A percentile compares a stretch with the other conserved stretches of the same genome.
Evolutionary conservation across 352 stramenopile genomes (phyloP).

Genomic region (Elongisporangium undulatum): DNA sequence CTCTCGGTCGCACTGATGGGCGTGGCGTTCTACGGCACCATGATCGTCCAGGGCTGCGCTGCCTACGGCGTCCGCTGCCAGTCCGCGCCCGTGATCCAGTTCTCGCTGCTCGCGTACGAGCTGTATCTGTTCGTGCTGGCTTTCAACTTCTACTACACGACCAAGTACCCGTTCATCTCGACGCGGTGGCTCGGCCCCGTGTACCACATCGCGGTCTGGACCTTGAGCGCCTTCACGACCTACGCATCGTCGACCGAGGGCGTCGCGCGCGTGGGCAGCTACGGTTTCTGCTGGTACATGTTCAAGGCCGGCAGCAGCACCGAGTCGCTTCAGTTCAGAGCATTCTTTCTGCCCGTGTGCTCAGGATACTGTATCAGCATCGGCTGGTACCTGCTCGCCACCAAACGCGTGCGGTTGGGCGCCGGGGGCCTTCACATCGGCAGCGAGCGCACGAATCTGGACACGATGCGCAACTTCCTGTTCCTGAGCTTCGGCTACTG

Average conservation of each 20-base stretch:
- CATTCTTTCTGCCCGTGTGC: constrained; percentile 56
- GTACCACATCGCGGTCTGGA: constrained; percentile 72
- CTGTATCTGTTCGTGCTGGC: constrained; percentile 84
- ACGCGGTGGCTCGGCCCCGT: constrained; percentile 60
- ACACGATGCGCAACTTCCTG: constrained; percentile 74
- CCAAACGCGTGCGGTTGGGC: constrained; percentile 62
- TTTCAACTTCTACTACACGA: constrained; percentile 86
- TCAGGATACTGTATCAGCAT: constrained; percentile 67
- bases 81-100: constrained; percentile 56
- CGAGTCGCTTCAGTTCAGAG: constrained; percentile 55
- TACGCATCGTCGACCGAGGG: constrained; percentile 46
- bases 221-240: constrained; percentile 36
- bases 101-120: constrained; percentile 72
- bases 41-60: constrained; percentile 42
- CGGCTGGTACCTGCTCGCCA: constrained; percentile 66
- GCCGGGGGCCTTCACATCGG: constrained; percentile 27
- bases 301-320: constrained; percentile 28
- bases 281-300: constrained; percentile 83
- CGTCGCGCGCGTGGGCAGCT: constrained; percentile 52
- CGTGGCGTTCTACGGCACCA: constrained; percentile 73
- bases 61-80: constrained; percentile 58
- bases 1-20: constrained; percentile 82
- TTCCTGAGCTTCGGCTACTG: constrained; percentile 71
- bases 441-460: constrained; percentile 63
- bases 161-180: constrained; percentile 82